A percentile compares a stretch with the other conserved stretches of the same genome.
Evolutionary conservation across 2,329 filamentous ascomycete genomes (phyloP).

Genomic region (Dothideomycetidae sp.): DNA sequence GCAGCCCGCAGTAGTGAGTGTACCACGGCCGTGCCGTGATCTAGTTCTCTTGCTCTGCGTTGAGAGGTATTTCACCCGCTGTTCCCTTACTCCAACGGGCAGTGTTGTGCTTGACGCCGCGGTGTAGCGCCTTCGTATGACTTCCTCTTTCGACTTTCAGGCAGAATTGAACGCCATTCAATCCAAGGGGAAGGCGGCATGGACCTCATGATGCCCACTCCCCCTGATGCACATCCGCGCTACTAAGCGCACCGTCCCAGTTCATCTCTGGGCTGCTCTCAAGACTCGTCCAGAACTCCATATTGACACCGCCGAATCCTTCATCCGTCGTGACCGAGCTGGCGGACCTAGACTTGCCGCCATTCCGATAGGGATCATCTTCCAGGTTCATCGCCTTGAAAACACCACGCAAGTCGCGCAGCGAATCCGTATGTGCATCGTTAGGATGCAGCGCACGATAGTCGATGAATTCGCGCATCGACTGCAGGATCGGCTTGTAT

Average conservation of each 20-base stretch:
- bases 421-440: slow-evolving; percentile 15
- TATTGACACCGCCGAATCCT: neutral
- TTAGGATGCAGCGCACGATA: slow-evolving; percentile 18
- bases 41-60: no score
- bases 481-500: slow-evolving; percentile 58
- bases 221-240: neutral
- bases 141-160: no score
- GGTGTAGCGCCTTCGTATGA: no score
- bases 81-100: no score
- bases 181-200: no score
- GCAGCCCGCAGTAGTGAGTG: no score
- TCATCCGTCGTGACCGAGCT: neutral
- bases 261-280: neutral
- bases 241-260: neutral
- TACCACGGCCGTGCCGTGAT: no score
- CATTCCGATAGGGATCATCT: slow-evolving; percentile 11
- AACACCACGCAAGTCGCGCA: slow-evolving; percentile 24
- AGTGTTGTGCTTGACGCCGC: no score
- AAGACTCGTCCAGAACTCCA: neutral
- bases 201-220: no score
- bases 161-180: no score
- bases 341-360: neutral
- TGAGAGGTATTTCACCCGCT: no score
- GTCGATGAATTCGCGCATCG: slow-evolving; percentile 60
- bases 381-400: slow-evolving; percentile 26